phyloP scores from a whole-genome alignment of 306 rosid genomes.

The Rosa lucieae region DNA sequence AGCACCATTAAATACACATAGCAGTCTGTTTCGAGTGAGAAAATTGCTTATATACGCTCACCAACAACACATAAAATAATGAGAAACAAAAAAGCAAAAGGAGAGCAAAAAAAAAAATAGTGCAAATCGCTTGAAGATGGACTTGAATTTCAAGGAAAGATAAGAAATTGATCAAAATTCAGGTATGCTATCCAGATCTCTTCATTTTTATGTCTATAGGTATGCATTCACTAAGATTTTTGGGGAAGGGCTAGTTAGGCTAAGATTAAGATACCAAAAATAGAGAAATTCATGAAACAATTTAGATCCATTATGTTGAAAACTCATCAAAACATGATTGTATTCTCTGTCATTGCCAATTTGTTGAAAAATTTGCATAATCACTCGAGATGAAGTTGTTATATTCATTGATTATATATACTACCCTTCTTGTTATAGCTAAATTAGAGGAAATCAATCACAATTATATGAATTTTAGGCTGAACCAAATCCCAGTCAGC shows the following conservation, averaged over 20 bases:
- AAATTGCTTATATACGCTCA: background rate
- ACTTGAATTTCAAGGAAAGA: background rate
- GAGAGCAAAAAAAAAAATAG: background rate
- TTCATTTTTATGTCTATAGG: background rate
- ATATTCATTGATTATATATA: background rate
- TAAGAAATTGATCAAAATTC: background rate
- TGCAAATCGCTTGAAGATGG: background rate
- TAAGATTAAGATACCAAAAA: background rate
- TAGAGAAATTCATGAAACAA: background rate
- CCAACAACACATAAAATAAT: background rate
- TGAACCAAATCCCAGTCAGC: background rate
- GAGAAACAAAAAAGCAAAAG: background rate
- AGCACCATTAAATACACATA: background rate
- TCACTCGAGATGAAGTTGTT: background rate
- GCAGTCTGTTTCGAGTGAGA: background rate
- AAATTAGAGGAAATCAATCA: background rate
- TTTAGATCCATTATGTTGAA: background rate
- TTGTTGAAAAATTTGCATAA: background rate
- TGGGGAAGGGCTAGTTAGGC: too few relatives aligned
- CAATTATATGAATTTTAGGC: background rate
- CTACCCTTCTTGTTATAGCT: background rate
- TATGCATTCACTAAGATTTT: background rate
- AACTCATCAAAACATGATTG: background rate
- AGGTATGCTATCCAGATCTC: constrained; percentile 3
- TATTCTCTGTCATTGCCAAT: background rate